A percentile compares a stretch with the other conserved stretches of the same genome.
These are phyloP conservation scores for Arabis alpina DNA, from an alignment of 345 rosid genomes.

Conservation along the genomic window DNA sequence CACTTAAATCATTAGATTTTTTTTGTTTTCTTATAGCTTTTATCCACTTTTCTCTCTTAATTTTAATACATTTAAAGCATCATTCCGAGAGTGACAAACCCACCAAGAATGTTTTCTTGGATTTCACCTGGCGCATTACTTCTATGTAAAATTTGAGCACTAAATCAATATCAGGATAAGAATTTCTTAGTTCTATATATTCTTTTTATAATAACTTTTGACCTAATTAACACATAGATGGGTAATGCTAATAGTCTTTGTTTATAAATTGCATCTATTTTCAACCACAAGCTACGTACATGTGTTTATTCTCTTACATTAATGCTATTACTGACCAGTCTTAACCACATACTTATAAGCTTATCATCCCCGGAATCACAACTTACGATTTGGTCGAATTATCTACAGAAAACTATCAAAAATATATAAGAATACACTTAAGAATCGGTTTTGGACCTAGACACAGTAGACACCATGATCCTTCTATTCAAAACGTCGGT, in stretches of 20 bases:
- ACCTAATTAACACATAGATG: slow-evolving; percentile 19
- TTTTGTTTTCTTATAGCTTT: slow-evolving; percentile 13
- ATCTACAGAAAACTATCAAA: slow-evolving; percentile 2
- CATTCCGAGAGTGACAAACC: slow-evolving; percentile 30
- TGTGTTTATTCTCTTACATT: neutral
- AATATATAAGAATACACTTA: slow-evolving; percentile 4
- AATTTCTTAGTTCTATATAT: neutral
- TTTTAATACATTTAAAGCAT: slow-evolving; percentile 8
- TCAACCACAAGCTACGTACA: slow-evolving; percentile 32
- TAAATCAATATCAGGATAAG: neutral
- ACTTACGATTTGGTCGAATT: slow-evolving; percentile 22
- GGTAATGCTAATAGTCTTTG: too few species aligned
- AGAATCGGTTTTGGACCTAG: slow-evolving; percentile 21
- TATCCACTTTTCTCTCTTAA: slow-evolving; percentile 15
- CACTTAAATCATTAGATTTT: slow-evolving; percentile 21
- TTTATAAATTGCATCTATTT: slow-evolving; percentile 15
- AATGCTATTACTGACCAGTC: slow-evolving; percentile 9
- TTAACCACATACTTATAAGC: slow-evolving; percentile 21
- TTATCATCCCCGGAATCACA: slow-evolving; percentile 25
- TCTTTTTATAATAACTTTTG: slow-evolving; percentile 8
- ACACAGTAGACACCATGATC: slow-evolving; percentile 36
- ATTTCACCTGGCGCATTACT: slow-evolving; percentile 38
- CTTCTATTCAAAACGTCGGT: slow-evolving; percentile 9
- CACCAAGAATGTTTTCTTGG: slow-evolving; percentile 33
- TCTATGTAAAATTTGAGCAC: slow-evolving; percentile 29